Evolutionary conservation across 148 eudicot genomes (phyloP).

Genomic region (Spergularia bocconei): DNA sequence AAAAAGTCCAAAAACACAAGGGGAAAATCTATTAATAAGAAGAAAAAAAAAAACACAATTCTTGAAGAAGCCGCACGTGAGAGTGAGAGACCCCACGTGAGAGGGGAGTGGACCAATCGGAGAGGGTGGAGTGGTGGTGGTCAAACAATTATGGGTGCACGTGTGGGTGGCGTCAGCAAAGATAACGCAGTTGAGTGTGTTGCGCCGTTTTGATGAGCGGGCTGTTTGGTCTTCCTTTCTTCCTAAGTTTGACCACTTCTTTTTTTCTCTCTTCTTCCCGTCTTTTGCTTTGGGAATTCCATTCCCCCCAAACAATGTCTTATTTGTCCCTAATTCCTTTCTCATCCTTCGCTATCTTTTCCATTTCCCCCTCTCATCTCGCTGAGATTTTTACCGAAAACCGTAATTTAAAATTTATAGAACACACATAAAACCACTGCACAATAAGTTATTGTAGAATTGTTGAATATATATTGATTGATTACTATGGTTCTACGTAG

Average conservation of each 20-base stretch:
- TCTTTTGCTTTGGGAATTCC: not conserved
- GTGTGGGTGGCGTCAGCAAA: slow-evolving; percentile 32
- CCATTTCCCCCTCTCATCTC: too few relatives aligned
- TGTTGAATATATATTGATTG: too few relatives aligned
- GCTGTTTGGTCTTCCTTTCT: slow-evolving; percentile 32
- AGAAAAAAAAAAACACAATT: not conserved
- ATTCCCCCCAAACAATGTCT: not conserved
- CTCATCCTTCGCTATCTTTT: too few relatives aligned
- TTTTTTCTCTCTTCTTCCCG: not conserved
- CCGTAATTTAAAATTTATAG: too few relatives aligned
- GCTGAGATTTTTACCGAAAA: too few relatives aligned
- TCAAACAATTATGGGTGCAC: slow-evolving; percentile 32
- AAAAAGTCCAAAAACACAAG: not conserved
- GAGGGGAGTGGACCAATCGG: not conserved
- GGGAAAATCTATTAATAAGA: too few relatives aligned
- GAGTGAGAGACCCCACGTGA: slow-evolving; percentile 10
- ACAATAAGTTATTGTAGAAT: too few relatives aligned
- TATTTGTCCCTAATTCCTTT: not conserved
- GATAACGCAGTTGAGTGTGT: slow-evolving; percentile 21
- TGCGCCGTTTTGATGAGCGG: slow-evolving; percentile 46
- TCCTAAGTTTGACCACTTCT: slow-evolving; percentile 12
- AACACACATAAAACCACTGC: too few relatives aligned
- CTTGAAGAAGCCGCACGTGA: slow-evolving; percentile 22
- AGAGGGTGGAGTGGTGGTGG: not conserved
- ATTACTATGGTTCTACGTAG: too few relatives aligned